Evolutionary conservation across 495 filamentous ascomycete species (phyloP).

Genomic region (Aspergillus avenaceus): DNA sequence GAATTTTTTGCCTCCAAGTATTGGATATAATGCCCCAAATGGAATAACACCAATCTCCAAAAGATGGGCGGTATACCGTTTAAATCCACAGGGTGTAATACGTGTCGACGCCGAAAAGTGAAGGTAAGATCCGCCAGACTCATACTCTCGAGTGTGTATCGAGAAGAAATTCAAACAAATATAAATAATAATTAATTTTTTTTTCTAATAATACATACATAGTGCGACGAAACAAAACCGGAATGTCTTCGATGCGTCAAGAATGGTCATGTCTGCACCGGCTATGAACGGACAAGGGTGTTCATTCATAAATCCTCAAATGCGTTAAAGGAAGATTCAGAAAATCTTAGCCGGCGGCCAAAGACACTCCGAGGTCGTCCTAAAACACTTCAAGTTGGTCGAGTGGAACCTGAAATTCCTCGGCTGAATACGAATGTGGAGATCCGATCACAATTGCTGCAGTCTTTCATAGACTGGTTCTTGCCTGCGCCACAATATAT

Average conservation of each 20-base stretch:
- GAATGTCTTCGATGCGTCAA: constrained; percentile 25
- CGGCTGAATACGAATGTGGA: constrained; percentile 13
- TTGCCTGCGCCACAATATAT: constrained; percentile 3
- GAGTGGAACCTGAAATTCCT: constrained; percentile 9
- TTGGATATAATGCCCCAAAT: not conserved
- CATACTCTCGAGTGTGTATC: not conserved
- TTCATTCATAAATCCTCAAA: constrained; percentile 15
- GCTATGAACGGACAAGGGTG: constrained; percentile 17
- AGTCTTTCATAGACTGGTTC: constrained; percentile 15
- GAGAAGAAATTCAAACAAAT: not conserved
- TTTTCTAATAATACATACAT: constrained; percentile 9
- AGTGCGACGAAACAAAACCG: constrained; percentile 26
- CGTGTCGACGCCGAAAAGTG: constrained; percentile 20
- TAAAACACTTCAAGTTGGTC: not conserved
- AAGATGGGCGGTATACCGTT: constrained; percentile 22
- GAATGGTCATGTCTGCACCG: constrained; percentile 23
- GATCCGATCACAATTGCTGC: constrained; percentile 13
- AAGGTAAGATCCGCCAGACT: constrained; percentile 9
- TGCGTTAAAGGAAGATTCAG: not conserved
- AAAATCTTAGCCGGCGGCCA: constrained; percentile 6
- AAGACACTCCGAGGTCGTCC: not conserved
- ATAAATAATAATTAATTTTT: not conserved
- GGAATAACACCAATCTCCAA: constrained; percentile 1
- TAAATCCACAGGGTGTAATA: constrained; percentile 23
- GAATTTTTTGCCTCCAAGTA: too few relatives aligned